These are phyloP conservation scores for Neopestalotiopsis clavispora DNA, from an alignment of 2,329 filamentous ascomycete genomes.

Conservation along the genomic window DNA sequence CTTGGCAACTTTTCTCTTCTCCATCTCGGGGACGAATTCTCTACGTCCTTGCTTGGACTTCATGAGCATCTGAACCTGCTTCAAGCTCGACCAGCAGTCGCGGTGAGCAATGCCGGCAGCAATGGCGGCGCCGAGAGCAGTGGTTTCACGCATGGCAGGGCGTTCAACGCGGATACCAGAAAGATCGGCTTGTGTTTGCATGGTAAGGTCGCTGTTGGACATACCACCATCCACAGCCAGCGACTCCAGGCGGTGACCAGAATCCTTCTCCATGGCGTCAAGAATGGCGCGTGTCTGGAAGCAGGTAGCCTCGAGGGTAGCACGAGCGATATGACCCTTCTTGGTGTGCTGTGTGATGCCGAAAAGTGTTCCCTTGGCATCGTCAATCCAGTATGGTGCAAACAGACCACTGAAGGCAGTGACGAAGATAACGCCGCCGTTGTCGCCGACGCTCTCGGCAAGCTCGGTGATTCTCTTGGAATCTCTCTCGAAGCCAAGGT, in stretches of 20 bases:
- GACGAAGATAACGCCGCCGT: constrained; percentile 84
- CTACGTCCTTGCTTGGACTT: constrained; percentile 70
- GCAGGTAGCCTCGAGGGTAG: constrained; percentile 88
- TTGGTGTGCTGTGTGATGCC: constrained; percentile 86
- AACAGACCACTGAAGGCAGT: constrained; percentile 92
- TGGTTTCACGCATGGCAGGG: constrained; percentile 89
- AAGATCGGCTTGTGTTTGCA: constrained; percentile 90
- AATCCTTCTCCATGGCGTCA: constrained; percentile 89
- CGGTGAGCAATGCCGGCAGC: constrained; percentile 81
- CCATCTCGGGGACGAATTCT: constrained; percentile 71
- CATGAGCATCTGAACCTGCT: constrained; percentile 71
- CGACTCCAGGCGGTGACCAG: constrained; percentile 73
- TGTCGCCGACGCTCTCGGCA: constrained; percentile 65
- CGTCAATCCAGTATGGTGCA: constrained; percentile 93
- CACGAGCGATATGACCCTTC: constrained; percentile 84
- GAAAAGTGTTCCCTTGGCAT: constrained; percentile 87
- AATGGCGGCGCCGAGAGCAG: constrained; percentile 85
- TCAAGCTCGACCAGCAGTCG: constrained; percentile 78
- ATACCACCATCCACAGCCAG: constrained; percentile 89
- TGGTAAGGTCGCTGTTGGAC: constrained; percentile 85
- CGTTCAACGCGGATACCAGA: constrained; percentile 82
- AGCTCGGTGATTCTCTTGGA: constrained; percentile 55
- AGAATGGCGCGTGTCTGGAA: constrained; percentile 93
- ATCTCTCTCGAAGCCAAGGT: constrained; percentile 63
- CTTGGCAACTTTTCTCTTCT: constrained; percentile 43